A percentile compares a stretch with the other conserved stretches of the same genome.
phyloP scores from a whole-genome alignment of 2,329 filamentous ascomycete species.

The Aspergillus oerlinghausenensis region DNA sequence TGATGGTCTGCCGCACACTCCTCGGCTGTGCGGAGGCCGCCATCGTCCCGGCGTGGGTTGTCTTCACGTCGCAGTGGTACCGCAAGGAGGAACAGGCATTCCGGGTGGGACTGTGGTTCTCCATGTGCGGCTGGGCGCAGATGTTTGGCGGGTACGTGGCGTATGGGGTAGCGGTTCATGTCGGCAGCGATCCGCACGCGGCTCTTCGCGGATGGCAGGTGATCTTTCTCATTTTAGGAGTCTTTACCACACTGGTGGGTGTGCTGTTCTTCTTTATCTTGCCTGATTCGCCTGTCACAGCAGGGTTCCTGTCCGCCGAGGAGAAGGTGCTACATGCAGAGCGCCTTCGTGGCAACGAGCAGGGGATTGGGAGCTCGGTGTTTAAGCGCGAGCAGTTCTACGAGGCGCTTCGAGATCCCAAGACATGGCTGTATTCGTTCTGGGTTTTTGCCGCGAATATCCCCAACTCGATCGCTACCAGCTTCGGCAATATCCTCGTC shows the following conservation, averaged over 20 bases:
- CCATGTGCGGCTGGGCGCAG: conserved; percentile 30
- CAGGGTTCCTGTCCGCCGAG: conserved; percentile 27
- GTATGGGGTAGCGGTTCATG: conserved; percentile 27
- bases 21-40: conserved; percentile 50
- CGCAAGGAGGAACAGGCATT: conserved; percentile 29
- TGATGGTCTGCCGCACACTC: conserved; percentile 48
- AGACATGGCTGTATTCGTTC: conserved; percentile 34
- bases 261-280: conserved; percentile 36
- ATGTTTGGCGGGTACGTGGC: conserved; percentile 38
- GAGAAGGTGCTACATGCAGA: conserved; percentile 30
- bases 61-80: conserved; percentile 31
- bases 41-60: conserved; percentile 25
- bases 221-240: conserved; percentile 35
- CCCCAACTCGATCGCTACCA: conserved; percentile 35
- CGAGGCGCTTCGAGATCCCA: conserved; percentile 32
- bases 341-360: conserved; percentile 33
- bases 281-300: conserved; percentile 32
- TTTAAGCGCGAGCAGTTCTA: conserved; percentile 34
- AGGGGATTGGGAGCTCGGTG: conserved; percentile 30
- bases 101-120: conserved; percentile 26
- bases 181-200: conserved; percentile 25
- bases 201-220: conserved; percentile 33
- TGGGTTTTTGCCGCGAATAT: conserved; percentile 37
- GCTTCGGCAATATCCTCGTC: conserved; percentile 37
- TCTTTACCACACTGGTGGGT: conserved; percentile 32